Evolutionary conservation across 495 filamentous ascomycete species (phyloP).

Genomic region (Trichoderma reesei): DNA sequence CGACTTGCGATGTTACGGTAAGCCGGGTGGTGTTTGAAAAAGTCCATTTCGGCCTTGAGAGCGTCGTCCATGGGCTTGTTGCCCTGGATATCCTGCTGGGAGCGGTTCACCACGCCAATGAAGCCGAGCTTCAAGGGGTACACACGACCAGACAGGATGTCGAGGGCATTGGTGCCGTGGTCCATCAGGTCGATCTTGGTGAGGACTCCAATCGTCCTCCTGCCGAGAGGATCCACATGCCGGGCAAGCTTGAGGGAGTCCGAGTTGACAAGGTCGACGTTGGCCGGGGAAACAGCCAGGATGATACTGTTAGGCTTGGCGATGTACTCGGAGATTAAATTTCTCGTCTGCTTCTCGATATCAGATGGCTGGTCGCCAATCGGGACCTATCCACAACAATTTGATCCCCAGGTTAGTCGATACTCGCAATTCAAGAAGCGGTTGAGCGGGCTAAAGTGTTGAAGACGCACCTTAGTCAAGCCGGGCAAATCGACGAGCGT

Average conservation of each 20-base stretch:
- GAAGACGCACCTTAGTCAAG: conserved; percentile 70
- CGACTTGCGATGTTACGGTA: conserved; percentile 92
- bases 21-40: conserved; percentile 93
- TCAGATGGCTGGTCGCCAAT: conserved; percentile 97
- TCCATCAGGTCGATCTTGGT: conserved; percentile 99
- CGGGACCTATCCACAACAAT: conserved; percentile 54
- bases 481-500: conserved; percentile 95
- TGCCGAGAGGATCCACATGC: conserved; percentile 91
- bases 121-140: conserved; percentile 97
- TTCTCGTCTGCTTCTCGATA: conserved; percentile 97
- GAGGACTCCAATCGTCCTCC: conserved; percentile 91
- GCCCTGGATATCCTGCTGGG: conserved; percentile 95
- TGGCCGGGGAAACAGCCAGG: conserved; percentile 91
- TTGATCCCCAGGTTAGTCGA: conserved; percentile 11
- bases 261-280: conserved; percentile 97
- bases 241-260: conserved; percentile 94
- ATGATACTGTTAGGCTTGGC: conserved; percentile 99
- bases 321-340: conserved; percentile 95
- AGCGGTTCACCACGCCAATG: conserved; percentile 96
- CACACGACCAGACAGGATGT: conserved; percentile 91
- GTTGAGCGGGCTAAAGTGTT: neutral
- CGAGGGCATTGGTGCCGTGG: conserved; percentile 94
- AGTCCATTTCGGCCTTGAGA: conserved; percentile 81
- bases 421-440: too few relatives aligned
- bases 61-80: conserved; percentile 87